Base-by-base conservation (phyloP, 192 early-diverging fungal genomes). In the Coemansia biformis region DNA sequence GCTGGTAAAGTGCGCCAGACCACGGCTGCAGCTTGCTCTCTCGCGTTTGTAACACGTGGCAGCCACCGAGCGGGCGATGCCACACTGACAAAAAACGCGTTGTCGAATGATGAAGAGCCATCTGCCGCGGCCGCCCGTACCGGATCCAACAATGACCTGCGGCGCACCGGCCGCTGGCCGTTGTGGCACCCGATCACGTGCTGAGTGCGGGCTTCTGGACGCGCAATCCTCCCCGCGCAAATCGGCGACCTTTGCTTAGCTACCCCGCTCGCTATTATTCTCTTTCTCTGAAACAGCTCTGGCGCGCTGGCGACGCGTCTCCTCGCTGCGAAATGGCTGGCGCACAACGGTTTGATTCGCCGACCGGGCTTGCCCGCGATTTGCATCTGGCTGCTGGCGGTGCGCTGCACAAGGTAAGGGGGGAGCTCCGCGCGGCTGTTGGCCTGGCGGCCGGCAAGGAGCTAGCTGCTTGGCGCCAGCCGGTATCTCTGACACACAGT, bases 1-100 rank as follows among this genome's bases (percentile, higher is more conserved):
- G 59, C 62, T 48, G 50, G 51, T 39, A 43, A 19, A 24, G 54
- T 51, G 60, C 38, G 46, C 49, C 39, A 47, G 43, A 42, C 50
- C 29, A 21, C 37, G 45, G 42, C 42, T 61, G 59, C 58, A 54
- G 37, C 53, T 59, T 58, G 39, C 47, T 74, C 63, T 74, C 28
- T 50, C 63, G 59, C 63, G 37, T 15, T 47, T 66, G 70, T 74
- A 74, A 74, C 70, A 59, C 46, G 63, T 51, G 44, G 48, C 43
- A 59, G 51, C 63, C 63, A 74, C 44, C 41, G 43, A 24, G 22
- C 32, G 13, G 29, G 29, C 57, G 30, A 29, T 58, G 49, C 50
- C 37, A 46, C 69, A 73, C 58, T 73, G 69, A 73, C 69, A 54
- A 54, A 62, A 64, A 46, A 39, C 43, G 49, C 38, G 42, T 46